Base-by-base conservation (phyloP, 805 yeast genomes). In the Pichia thaimueangensis region DNA sequence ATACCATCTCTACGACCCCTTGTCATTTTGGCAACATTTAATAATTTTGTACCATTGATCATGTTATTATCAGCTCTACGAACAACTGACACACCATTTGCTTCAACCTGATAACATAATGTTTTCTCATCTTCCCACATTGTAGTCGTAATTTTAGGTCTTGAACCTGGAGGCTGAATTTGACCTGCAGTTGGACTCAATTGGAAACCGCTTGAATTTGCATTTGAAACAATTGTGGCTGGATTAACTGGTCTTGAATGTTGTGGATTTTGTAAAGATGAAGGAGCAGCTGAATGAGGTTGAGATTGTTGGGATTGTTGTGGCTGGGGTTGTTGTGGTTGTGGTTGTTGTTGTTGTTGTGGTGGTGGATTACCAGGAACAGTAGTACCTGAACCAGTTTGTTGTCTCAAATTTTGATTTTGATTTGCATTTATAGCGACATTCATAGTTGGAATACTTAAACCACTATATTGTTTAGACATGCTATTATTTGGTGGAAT, bases 81-180 rank as follows among this genome's bases (percentile, higher is more conserved):
- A 23, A 79, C 83, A 28, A 80, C 85, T 1, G 79, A 67, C 29
- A 80, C 80, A 42, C 79, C 79, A 54, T 79, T 77, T 38, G 82
- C 80, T 47, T 80, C 86, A 38, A 80, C 86, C 58, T 80, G 86
- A 59, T 80, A 80, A 54, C 86, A 80, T 34, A 80, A 64, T 1
- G 86, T 80, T 51, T 76, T 77, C 53, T 80, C 86, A 55, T 80
- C 86, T 60, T 80, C 86, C 86, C 86, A 80, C 79, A 78, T 78
- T 11, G 84, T 79, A 20, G 86, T 80, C 35, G 85, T 79, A 44
- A 80, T 78, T 48, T 81, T 67, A 3, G 69, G 86, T 27, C 82
- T 64, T 39, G 68, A 59, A 11, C 68, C 69, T 9, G 63, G 61
- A 1, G 70, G 70, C 48, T 62, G 69, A 20, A 65, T 46, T 47